Evolutionary conservation across 2,329 filamentous ascomycete species (phyloP).

Genomic region (Ceratocystis ficicola): DNA sequence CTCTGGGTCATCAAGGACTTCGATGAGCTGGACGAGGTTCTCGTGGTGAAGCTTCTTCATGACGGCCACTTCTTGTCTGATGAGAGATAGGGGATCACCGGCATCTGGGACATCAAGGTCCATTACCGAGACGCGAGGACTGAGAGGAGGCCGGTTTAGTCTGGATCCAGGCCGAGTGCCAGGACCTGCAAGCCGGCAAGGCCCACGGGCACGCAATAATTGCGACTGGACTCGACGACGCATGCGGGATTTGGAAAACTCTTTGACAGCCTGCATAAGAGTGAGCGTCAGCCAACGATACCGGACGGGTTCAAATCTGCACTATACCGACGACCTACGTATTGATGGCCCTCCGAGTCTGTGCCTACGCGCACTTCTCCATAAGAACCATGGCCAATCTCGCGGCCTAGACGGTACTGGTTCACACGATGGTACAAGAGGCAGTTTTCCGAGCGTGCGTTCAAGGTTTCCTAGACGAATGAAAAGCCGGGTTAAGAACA

Average conservation of each 20-base stretch:
- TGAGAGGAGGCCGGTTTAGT: slow-evolving; percentile 9
- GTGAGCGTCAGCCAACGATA: neutral
- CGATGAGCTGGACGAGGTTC: slow-evolving; percentile 84
- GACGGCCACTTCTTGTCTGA: slow-evolving; percentile 92
- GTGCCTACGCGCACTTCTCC: slow-evolving; percentile 82
- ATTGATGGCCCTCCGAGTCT: slow-evolving; percentile 87
- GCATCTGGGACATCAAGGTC: slow-evolving; percentile 37
- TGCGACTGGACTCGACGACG: slow-evolving; percentile 84
- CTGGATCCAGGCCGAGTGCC: slow-evolving; percentile 26
- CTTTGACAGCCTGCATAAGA: slow-evolving; percentile 67
- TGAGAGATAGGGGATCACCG: slow-evolving; percentile 63
- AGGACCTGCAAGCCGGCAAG: slow-evolving; percentile 30
- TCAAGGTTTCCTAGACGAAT: slow-evolving; percentile 63
- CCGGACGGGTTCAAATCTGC: neutral
- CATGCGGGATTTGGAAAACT: slow-evolving; percentile 87
- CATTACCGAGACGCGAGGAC: slow-evolving; percentile 17
- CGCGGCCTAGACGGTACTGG: slow-evolving; percentile 85
- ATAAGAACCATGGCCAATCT: slow-evolving; percentile 94
- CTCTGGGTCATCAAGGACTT: slow-evolving; percentile 88
- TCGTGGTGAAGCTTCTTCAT: slow-evolving; percentile 98
- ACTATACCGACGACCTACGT: slow-evolving; percentile 45
- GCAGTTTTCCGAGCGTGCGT: slow-evolving; percentile 79
- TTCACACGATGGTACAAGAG: slow-evolving; percentile 85
- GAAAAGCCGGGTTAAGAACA: slow-evolving; percentile 4
- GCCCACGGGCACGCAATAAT: slow-evolving; percentile 50